These are phyloP conservation scores for Hyphodiscus sp. DNA, from an alignment of 2,329 filamentous ascomycete species.

Conservation along the genomic window DNA sequence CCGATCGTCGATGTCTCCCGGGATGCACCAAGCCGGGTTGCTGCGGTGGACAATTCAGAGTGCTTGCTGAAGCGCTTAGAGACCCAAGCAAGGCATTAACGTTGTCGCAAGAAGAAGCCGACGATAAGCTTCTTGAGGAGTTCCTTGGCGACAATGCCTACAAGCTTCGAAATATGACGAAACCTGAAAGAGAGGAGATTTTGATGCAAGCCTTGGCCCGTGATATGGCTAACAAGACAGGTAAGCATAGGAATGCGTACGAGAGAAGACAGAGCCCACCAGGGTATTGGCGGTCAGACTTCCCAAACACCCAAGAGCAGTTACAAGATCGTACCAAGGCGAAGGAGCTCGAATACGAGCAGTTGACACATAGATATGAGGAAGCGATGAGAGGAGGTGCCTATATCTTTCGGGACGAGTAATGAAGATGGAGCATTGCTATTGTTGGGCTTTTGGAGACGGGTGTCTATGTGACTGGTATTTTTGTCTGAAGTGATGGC, in stretches of 20 bases:
- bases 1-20: conserved; percentile 51
- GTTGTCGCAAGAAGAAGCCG: conserved; percentile 31
- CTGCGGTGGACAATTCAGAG: conserved; percentile 37
- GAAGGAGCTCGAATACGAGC: conserved; percentile 52
- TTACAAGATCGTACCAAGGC: conserved; percentile 59
- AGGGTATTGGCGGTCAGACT: conserved; percentile 86
- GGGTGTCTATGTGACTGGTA: not conserved
- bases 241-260: conserved; percentile 71
- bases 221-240: conserved; percentile 66
- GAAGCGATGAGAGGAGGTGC: conserved; percentile 76
- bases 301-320: conserved; percentile 80
- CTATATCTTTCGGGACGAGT: conserved; percentile 79
- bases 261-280: conserved; percentile 68
- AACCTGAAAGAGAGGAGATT: conserved; percentile 55
- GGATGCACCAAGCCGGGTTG: conserved; percentile 54
- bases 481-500: not conserved
- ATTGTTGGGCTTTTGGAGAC: not conserved
- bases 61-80: conserved; percentile 21
- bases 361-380: conserved; percentile 66
- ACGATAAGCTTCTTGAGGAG: conserved; percentile 46
- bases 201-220: conserved; percentile 71
- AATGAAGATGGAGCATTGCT: conserved; percentile 2
- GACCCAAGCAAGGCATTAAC: conserved; percentile 16
- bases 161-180: conserved; percentile 52
- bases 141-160: conserved; percentile 50